A percentile compares a stretch with the other conserved stretches of the same genome.
These are phyloP conservation scores for Leptosphaerulina australis DNA, from an alignment of 2,329 filamentous ascomycete genomes.

Conservation along the genomic window DNA sequence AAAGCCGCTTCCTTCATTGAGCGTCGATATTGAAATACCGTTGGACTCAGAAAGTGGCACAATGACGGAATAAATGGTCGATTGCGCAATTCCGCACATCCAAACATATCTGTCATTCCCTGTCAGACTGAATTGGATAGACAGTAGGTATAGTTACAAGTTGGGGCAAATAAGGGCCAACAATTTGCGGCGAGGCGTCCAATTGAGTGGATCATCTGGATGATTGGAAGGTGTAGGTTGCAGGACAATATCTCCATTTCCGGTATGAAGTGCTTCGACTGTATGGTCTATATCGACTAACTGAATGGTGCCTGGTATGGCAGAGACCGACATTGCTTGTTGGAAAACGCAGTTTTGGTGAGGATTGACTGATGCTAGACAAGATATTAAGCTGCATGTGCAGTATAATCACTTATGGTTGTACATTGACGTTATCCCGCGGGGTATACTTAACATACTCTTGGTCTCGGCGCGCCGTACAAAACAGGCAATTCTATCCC, in stretches of 20 bases:
- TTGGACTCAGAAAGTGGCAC: slow-evolving; percentile 56
- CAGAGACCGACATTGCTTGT: slow-evolving; percentile 1
- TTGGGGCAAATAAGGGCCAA: slow-evolving; percentile 34
- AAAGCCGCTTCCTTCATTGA: slow-evolving; percentile 59
- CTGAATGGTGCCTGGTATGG: slow-evolving; percentile 52
- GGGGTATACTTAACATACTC: slow-evolving; percentile 2
- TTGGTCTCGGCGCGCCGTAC: slow-evolving; percentile 9
- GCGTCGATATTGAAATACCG: slow-evolving; percentile 51
- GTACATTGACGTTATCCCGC: slow-evolving; percentile 3
- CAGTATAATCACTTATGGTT: slow-evolving; percentile 6
- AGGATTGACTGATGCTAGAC: slow-evolving; percentile 1
- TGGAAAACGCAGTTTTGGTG: neutral
- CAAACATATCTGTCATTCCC: slow-evolving; percentile 57
- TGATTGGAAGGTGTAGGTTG: slow-evolving; percentile 46
- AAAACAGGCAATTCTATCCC: slow-evolving; percentile 7
- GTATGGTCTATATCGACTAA: slow-evolving; percentile 51
- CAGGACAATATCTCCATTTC: slow-evolving; percentile 50
- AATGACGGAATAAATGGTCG: slow-evolving; percentile 59
- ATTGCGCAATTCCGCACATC: slow-evolving; percentile 56
- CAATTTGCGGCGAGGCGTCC: slow-evolving; percentile 37
- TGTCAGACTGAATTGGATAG: slow-evolving; percentile 1
- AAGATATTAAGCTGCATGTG: neutral
- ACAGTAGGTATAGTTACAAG: slow-evolving; percentile 15
- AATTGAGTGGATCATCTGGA: slow-evolving; percentile 47
- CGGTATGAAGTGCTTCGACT: slow-evolving; percentile 46